Evolutionary conservation across 345 rosid species (phyloP).

Genomic region (Populus tremula): DNA sequence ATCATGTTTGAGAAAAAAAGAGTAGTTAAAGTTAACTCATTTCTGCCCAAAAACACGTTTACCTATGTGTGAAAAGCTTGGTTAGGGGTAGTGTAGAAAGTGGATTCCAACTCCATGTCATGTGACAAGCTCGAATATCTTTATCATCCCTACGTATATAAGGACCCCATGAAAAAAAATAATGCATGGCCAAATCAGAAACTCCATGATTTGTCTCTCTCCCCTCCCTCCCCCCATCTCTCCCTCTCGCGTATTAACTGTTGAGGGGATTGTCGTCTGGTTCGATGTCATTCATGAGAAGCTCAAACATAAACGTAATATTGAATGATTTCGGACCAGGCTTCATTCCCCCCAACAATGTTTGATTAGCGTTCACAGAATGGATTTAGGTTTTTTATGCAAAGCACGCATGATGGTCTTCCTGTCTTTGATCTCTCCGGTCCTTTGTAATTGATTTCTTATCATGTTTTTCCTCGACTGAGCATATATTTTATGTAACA

Average conservation of each 20-base stretch:
- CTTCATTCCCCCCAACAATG: slow-evolving; percentile 86
- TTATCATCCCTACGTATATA: slow-evolving; percentile 22
- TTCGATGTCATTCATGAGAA: slow-evolving; percentile 55
- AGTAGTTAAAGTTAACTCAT: neutral
- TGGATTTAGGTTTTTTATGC: neutral
- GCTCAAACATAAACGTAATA: neutral
- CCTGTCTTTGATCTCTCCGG: neutral
- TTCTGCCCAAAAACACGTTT: slow-evolving; percentile 3
- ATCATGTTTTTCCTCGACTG: neutral
- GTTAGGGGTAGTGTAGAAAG: slow-evolving; percentile 37
- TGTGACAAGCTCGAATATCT: slow-evolving; percentile 23
- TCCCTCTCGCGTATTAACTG: slow-evolving; percentile 21
- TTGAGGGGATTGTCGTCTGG: slow-evolving; percentile 84
- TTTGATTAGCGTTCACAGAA: neutral
- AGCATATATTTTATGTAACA: neutral
- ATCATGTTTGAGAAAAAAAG: slow-evolving; percentile 14
- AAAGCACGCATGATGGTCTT: neutral
- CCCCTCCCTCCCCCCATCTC: neutral
- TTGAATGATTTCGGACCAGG: slow-evolving; percentile 88
- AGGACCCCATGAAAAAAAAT: slow-evolving; percentile 25
- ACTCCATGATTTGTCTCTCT: neutral
- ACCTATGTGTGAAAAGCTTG: slow-evolving; percentile 33
- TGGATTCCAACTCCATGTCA: slow-evolving; percentile 44
- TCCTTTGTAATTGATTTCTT: neutral
- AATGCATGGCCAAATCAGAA: slow-evolving; percentile 34